Percentiles rank a stretch among this genome's conserved stretches.
phyloP scores from a whole-genome alignment of 352 stramenopile species.

The Hyaloperonospora brassicae region DNA sequence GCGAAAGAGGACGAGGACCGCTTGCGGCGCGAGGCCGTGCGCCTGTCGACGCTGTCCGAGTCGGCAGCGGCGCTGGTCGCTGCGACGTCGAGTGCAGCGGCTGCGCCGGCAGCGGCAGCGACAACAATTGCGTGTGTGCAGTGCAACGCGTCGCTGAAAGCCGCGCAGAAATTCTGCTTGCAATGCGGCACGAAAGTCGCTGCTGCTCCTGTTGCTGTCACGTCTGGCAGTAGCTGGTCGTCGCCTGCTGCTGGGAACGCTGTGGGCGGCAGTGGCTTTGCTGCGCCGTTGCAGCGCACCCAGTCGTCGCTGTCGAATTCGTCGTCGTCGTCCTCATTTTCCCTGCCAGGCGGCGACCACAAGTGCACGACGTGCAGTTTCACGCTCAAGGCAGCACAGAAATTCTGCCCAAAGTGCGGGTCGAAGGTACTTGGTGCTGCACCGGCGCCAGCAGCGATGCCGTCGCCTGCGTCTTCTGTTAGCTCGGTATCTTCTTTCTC shows the following conservation, averaged over 20 bases:
- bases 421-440: slow-evolving; percentile 21
- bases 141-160: slow-evolving; percentile 13
- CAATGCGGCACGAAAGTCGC: slow-evolving; percentile 49
- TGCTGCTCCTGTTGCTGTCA: slow-evolving; percentile 7
- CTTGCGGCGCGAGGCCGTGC: slow-evolving; percentile 41
- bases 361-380: slow-evolving; percentile 41
- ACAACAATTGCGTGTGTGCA: slow-evolving; percentile 18
- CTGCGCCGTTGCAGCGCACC: slow-evolving; percentile 19
- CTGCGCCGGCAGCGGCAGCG: slow-evolving; percentile 2
- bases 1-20: slow-evolving; percentile 55
- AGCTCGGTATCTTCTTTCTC: slow-evolving; percentile 28
- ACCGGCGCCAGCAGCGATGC: slow-evolving; percentile 7
- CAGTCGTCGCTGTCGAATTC: slow-evolving; percentile 21
- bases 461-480: slow-evolving; percentile 25
- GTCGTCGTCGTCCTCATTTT: slow-evolving; percentile 29
- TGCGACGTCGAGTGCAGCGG: slow-evolving; percentile 10
- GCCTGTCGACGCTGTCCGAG: slow-evolving; percentile 30
- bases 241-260: slow-evolving; percentile 12
- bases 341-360: slow-evolving; percentile 15
- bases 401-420: slow-evolving; percentile 76
- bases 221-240: slow-evolving; percentile 14
- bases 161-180: slow-evolving; percentile 62
- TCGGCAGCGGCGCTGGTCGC: no score
- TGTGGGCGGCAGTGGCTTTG: slow-evolving; percentile 13
- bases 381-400: slow-evolving; percentile 54